Base-by-base conservation (phyloP, 2,329 filamentous ascomycete genomes). In the Alternaria brassicicola region DNA sequence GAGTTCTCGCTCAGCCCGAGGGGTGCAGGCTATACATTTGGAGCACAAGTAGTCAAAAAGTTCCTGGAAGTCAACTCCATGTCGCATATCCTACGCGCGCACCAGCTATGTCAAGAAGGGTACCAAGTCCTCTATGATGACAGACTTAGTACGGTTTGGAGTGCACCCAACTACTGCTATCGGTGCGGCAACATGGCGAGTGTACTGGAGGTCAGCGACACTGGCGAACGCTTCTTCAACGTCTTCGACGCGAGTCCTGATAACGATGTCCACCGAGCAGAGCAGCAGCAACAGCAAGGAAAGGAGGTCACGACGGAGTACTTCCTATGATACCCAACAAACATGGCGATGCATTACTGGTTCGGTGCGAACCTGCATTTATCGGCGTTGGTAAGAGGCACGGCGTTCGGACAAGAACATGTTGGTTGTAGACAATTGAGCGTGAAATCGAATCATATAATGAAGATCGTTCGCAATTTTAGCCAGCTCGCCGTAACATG, bases 41-140 rank as follows among this genome's bases (percentile, higher is more conserved):
- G 95, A 55, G 93, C 93, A 6, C 95, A 98, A 78, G 95, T 99
- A 15, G 95, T 99, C 50, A 96, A 94, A 80, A 99, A 99, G 79
- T 99, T 99, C 78, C 83, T 99, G 30, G 92, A 95, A 68, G 93
- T 99, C 69, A 99, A 99, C 79, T 90, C 88, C 77, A 98, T 99
- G 93, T 94, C 90, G 30, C 95, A 99, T 78, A 99, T 99, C 64
- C 83, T 99, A 55, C 91, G 95, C 23, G 95, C 95, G n/a, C 95
- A 99, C 78, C 95, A 99, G 81, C 86, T 99, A 4, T 99, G 95
- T 77, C 95, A 99, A 78, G 95, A 99, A 80, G 95, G 95, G 0
- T 99, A 94, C 78, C 95, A 98, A 80, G 91, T 98, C 45, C 86
- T 99, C 15, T 99, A 97, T 77, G 94, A 98, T 71, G 94, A 98